phyloP scores from a whole-genome alignment of 2,329 filamentous ascomycete genomes.

The Colletotrichum karsti region DNA sequence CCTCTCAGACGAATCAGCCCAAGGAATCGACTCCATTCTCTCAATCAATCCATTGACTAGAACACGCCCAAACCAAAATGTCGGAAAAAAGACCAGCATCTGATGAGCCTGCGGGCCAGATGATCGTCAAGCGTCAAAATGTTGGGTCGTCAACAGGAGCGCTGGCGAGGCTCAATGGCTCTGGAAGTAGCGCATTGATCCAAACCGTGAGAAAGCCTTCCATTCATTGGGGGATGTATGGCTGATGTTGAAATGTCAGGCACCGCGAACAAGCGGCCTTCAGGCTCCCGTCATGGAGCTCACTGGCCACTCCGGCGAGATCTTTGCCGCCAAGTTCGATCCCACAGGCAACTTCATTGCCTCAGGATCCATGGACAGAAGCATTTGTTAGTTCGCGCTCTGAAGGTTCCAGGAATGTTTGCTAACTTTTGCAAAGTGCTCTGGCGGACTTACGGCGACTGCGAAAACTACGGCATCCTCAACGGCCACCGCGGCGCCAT shows the following conservation, averaged over 20 bases:
- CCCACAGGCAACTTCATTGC: slow-evolving; percentile 88
- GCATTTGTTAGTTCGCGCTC: slow-evolving; percentile 69
- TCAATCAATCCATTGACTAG: not conserved
- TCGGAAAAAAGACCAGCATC: slow-evolving; percentile 94
- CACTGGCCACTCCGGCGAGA: slow-evolving; percentile 82
- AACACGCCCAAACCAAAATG: slow-evolving; percentile 63
- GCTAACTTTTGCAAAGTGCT: slow-evolving; percentile 68
- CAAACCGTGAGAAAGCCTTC: slow-evolving; percentile 53
- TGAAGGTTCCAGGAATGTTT: slow-evolving; percentile 40
- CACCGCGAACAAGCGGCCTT: slow-evolving; percentile 80
- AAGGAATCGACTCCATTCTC: not conserved
- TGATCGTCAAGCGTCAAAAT: slow-evolving; percentile 91
- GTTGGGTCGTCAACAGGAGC: slow-evolving; percentile 57
- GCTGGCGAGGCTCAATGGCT: slow-evolving; percentile 60
- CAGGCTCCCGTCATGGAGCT: slow-evolving; percentile 96
- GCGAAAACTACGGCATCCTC: slow-evolving; percentile 92
- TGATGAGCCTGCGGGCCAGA: slow-evolving; percentile 81
- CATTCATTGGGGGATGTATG: too few relatives aligned
- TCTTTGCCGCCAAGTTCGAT: slow-evolving; percentile 92
- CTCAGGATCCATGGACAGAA: slow-evolving; percentile 94
- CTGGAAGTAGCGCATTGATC: slow-evolving; percentile 54
- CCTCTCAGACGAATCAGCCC: not conserved
- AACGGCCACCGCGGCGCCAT: slow-evolving; percentile 91
- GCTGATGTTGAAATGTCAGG: slow-evolving; percentile 56
- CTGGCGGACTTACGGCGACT: slow-evolving; percentile 92